Evolutionary conservation across 2,329 filamentous ascomycete species (phyloP), one percentile per base, ranked within the genome.

Genomic region (Claviceps quebecensis): DNA sequence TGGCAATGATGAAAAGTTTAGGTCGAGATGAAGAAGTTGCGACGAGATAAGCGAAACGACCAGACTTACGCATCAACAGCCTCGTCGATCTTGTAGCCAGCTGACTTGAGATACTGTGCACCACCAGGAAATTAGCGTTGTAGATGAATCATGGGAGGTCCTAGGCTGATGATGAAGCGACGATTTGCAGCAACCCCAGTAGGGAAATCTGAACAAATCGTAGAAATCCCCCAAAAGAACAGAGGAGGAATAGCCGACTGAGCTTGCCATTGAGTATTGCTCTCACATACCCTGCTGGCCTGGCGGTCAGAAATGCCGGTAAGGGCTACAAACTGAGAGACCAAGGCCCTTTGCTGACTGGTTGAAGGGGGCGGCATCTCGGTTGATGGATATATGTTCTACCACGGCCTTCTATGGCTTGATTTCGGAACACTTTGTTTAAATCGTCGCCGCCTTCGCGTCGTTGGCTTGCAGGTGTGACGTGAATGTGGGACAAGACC

Each of bases 51-150:
- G 50, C 45, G 19, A 47, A 41, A 36, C 23, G 29, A 8, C 44
- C 34, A 23, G n/a, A 78, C 77, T 77, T 69, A 80, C 77, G 71
- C 65, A 67, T 80, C 75, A 47, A 78, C 65, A 40, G 77, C 77
- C 53, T 75, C 68, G 52, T 78, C 72, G 6, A 79, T 60, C 59
- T 72, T 75, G 60, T 73, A 80, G 45, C 68, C 67, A 5, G 70
- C 61, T 46, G 65, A 68, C 57, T 72, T 78, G 22, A 76, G 66
- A 56, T 66, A 76, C 74, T 77, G 4, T 34, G 54, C 53, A 54
- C 50, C 38, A 26, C 54, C 45, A 34, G 11, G 50, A 53, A 1
- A 55, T 65, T 58, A 65, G 62, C 57, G 40, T 41, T 16, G 29
- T 6, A 37, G n/a, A 40, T 34, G 47, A 39, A 48, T 39, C 13